A percentile compares a stretch with the other conserved stretches of the same genome.
Conservation (phyloP, 2,329 filamentous ascomycete species). For the Neofusicoccum ribis region DNA sequence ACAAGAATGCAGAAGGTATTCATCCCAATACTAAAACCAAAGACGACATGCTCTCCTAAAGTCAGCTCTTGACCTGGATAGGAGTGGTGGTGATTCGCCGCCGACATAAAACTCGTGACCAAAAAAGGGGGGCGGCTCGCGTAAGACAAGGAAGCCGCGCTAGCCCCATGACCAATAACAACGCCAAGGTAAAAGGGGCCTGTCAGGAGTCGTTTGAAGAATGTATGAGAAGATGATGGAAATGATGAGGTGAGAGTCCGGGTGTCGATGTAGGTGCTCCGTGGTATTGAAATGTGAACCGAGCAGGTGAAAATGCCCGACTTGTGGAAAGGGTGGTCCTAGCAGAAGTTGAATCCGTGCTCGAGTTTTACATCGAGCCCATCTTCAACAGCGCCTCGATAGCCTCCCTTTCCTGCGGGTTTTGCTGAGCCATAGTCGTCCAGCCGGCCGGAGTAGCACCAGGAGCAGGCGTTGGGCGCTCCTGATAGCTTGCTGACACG, state of each 20-base stretch:
- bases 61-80: constrained; percentile 11
- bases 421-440: constrained; percentile 31
- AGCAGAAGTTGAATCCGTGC: background rate
- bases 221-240: background rate
- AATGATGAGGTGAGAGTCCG: background rate
- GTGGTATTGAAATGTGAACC: background rate
- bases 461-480: background rate
- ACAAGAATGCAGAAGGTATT: background rate
- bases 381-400: constrained; percentile 79
- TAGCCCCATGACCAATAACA: constrained; percentile 12
- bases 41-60: background rate
- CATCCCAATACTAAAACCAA: constrained; percentile 10
- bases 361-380: constrained; percentile 60
- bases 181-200: constrained; percentile 2
- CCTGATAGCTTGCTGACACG: constrained; percentile 9
- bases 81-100: constrained; percentile 1
- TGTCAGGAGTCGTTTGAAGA: background rate
- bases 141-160: background rate
- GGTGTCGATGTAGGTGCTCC: background rate
- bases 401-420: constrained; percentile 77
- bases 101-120: background rate
- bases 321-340: background rate
- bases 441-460: background rate
- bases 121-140: constrained; percentile 2
- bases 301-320: background rate